A percentile compares a stretch with the other conserved stretches of the same genome.
phyloP scores from a whole-genome alignment of 2,329 filamentous ascomycete species.

The Sporothrix brunneoviolacea region DNA sequence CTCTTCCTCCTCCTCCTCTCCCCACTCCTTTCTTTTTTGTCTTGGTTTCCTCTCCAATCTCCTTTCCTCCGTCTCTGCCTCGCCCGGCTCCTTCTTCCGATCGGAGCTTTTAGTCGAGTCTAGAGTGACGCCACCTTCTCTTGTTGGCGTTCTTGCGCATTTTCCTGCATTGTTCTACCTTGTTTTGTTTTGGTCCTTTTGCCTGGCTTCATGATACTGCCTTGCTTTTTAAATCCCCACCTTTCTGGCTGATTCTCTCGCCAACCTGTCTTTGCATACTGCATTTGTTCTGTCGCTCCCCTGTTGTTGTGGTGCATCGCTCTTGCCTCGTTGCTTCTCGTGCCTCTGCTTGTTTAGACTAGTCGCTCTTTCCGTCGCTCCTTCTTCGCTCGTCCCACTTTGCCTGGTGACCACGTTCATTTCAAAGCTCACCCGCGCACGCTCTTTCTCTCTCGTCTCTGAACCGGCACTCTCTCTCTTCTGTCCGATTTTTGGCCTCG shows the following conservation, averaged over 20 bases:
- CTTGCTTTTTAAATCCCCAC: too few relatives aligned
- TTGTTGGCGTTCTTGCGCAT: too few relatives aligned
- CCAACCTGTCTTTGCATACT: neutral
- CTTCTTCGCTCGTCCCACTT: slow-evolving; percentile 3
- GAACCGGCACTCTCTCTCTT: neutral
- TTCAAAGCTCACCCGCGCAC: neutral
- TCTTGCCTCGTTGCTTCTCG: neutral
- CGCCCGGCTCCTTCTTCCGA: too few relatives aligned
- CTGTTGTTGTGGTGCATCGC: neutral
- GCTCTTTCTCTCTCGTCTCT: slow-evolving; percentile 2
- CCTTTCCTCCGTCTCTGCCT: too few relatives aligned
- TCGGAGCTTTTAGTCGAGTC: neutral
- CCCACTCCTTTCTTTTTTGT: neutral
- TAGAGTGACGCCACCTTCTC: too few relatives aligned
- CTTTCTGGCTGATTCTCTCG: neutral
- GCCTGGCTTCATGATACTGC: too few relatives aligned
- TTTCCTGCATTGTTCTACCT: too few relatives aligned
- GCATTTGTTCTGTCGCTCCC: neutral
- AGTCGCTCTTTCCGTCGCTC: slow-evolving; percentile 5
- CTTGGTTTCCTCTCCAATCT: too few relatives aligned
- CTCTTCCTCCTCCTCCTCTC: neutral
- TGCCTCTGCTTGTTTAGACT: neutral
- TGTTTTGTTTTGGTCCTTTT: too few relatives aligned
- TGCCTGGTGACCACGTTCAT: slow-evolving; percentile 3
- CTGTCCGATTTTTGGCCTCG: neutral